phyloP scores from a whole-genome alignment of 352 stramenopile genomes.

The Phytopythium aichiense region DNA sequence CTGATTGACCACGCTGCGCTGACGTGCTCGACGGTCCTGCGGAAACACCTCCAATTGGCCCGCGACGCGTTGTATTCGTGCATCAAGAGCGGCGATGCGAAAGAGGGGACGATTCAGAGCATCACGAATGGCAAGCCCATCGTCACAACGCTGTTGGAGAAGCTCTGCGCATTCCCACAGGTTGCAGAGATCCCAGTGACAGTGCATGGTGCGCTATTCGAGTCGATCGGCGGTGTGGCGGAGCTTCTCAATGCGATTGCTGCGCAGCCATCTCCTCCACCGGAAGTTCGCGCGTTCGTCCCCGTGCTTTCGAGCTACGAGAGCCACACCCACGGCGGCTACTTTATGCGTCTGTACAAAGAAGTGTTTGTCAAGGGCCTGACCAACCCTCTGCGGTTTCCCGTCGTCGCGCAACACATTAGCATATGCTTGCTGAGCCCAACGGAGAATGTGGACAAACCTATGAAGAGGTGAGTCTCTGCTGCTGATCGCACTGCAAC shows the following conservation, averaged over 20 bases:
- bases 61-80: conserved; percentile 56
- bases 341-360: conserved; percentile 59
- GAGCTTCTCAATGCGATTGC: conserved; percentile 59
- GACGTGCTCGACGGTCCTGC: conserved; percentile 67
- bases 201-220: conserved; percentile 77
- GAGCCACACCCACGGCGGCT: conserved; percentile 31
- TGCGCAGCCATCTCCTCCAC: conserved; percentile 18
- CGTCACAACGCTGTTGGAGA: conserved; percentile 52
- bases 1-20: conserved; percentile 74
- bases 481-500: not conserved
- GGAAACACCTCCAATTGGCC: conserved; percentile 77
- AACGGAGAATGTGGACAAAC: conserved; percentile 45
- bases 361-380: conserved; percentile 76
- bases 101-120: conserved; percentile 17
- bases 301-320: conserved; percentile 49
- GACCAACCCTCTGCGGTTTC: conserved; percentile 70
- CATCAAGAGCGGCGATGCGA: conserved; percentile 21
- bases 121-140: conserved; percentile 51
- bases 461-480: conserved; percentile 56
- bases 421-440: conserved; percentile 70
- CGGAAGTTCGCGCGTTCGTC: conserved; percentile 30
- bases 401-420: conserved; percentile 77
- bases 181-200: conserved; percentile 74
- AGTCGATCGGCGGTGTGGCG: conserved; percentile 69
- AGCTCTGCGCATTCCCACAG: conserved; percentile 49